Percentiles rank a stretch among this genome's conserved stretches.
These are phyloP conservation scores for Hyaloscypha bicolor DNA, from an alignment of 495 filamentous ascomycete species.

Conservation along the genomic window DNA sequence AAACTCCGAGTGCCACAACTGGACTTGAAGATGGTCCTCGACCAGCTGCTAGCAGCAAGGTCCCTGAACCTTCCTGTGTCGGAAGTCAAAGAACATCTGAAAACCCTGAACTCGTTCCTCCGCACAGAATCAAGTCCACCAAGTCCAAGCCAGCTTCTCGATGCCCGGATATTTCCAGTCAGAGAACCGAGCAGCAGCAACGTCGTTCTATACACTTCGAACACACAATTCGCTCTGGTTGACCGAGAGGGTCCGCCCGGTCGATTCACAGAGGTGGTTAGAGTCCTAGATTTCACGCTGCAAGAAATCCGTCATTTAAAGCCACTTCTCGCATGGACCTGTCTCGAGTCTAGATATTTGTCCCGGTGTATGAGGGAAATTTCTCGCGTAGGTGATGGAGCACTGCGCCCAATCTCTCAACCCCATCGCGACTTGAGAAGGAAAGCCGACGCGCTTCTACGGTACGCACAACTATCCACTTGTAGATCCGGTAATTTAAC, in stretches of 20 bases:
- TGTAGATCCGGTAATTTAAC: neutral
- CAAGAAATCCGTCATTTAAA: constrained; percentile 12
- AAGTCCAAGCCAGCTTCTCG: neutral
- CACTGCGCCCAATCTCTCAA: neutral
- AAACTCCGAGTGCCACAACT: neutral
- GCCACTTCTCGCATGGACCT: constrained; percentile 7
- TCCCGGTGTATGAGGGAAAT: neutral
- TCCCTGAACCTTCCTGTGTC: neutral
- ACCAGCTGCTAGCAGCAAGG: neutral
- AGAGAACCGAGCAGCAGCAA: neutral
- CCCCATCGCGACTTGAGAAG: neutral
- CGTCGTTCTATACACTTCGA: neutral
- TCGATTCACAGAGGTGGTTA: constrained; percentile 7
- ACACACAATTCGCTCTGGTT: constrained; percentile 6
- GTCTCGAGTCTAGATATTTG: constrained; percentile 11
- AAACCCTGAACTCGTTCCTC: neutral
- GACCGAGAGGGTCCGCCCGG: neutral
- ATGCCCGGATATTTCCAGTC: neutral
- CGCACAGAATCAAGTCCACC: neutral
- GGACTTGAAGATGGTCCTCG: neutral
- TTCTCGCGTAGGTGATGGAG: neutral
- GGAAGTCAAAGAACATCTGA: neutral
- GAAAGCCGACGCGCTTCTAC: neutral
- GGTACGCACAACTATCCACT: neutral
- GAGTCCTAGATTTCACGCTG: constrained; percentile 9